Base-by-base conservation (phyloP, 108 stramenopile species). In the Halocafeteria seosinensis region DNA sequence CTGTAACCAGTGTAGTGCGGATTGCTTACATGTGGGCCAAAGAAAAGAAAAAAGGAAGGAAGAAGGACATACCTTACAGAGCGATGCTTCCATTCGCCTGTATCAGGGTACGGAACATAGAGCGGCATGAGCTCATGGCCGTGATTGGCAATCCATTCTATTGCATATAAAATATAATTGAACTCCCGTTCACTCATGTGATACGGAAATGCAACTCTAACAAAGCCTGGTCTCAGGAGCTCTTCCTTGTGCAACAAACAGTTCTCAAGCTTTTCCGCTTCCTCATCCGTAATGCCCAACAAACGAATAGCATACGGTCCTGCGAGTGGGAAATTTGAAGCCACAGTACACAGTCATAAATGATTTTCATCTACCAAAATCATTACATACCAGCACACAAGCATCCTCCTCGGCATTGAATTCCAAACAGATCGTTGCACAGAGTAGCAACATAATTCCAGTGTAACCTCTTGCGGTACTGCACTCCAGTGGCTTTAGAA, bases 381-480 rank as follows among this genome's bases (percentile, higher is more conserved):
- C n/a, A n/a, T n/a, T n/a, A n/a, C n/a, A n/a, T n/a, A 26, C 92
- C 92, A 50, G 89, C 85, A 66, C 92, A 94, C 74, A 64, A 37
- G 50, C 92, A 94, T 6, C 92, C 91, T 31, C 88, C 88, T 5
- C 92, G 73, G 30, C 76, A 78, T 79, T 98, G 96, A 51, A 98
- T 90, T 1, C 96, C 96, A 70, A 94, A 98, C 11, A 98, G 70
- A 78, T 98, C 96, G 68, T 92, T 92, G 34, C 95, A 76, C 30
- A 95, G 70, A 29, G 90, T 90, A 57, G 88, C 90, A 34, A 95
- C 96, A 62, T 90, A 94, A 65, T 92, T 91, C 73, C 88, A 94
- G 67, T 98, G 96, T 33, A 98, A 72, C 75, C 87, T 90, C 34
- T 87, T 62, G 42, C 42, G 42, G 53, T 5, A 55, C 53, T 55